Base-by-base conservation (phyloP, 306 rosid genomes). In the Biancaea sappan region DNA sequence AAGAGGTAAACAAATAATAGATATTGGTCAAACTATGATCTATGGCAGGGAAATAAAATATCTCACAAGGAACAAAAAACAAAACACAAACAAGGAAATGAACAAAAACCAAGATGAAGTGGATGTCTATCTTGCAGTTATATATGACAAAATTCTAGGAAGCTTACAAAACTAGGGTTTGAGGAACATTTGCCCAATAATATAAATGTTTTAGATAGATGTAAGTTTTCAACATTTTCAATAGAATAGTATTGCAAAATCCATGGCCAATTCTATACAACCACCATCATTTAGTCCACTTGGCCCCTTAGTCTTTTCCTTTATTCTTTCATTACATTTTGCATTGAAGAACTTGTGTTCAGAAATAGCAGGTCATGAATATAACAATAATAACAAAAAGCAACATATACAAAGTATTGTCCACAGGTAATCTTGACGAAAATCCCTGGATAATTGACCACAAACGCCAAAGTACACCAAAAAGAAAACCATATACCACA, bases 401-500 rank as follows among this genome's bases (percentile, higher is more conserved):
- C 38, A 57, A 29, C 15, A 28, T 15, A 5, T 28, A 28, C 18
- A 28, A 29, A 57, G 19, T 57, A 28, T 57, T 28, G 38, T 28
- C 12, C 21, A 57, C 38, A 28, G 19, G 63, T 13, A 14, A 57
- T 15, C 26, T 28, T 26, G 37, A 57, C n/a, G 38, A 4, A 57
- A 28, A 21, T 28, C 63, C 63, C 4, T 13, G 22, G 51, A 24
- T 18, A 63, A 35, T 18, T 61, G 50, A 6, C 4, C 19, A 50
- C 62, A 74, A 47, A 19, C 47, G 34, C 24, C 50, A 7, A 32
- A 5, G 12, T 21, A 5, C 46, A 35, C 71, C 40, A 62, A 74
- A n/a, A 22, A 62, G 44, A 71, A 71, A 52, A 52, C 53, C 53
- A 31, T 35, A 43, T 13, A 72, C 54, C 69, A 43, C 7, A 40